phyloP scores from a whole-genome alignment of 495 filamentous ascomycete genomes.

The Annulohypoxylon bovei region DNA sequence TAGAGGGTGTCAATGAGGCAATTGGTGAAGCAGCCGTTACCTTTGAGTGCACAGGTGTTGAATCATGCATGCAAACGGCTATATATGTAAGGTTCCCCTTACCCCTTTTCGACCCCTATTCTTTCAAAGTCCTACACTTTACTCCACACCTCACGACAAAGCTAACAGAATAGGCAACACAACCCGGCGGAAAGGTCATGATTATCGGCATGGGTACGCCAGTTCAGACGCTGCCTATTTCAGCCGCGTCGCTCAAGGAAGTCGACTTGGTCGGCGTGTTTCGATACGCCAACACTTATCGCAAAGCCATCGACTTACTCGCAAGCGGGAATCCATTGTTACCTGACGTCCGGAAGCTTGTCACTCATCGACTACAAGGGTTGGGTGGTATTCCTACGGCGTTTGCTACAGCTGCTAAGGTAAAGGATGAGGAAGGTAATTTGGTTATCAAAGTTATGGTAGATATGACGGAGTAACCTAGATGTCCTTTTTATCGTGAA shows the following conservation, averaged over 20 bases:
- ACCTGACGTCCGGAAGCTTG: conserved; percentile 67
- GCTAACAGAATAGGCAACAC: conserved; percentile 61
- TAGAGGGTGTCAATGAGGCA: conserved; percentile 35
- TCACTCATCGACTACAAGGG: conserved; percentile 73
- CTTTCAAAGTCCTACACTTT: not conserved
- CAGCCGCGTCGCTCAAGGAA: conserved; percentile 86
- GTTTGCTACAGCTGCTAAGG: conserved; percentile 62
- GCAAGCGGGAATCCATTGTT: conserved; percentile 65
- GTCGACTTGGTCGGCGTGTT: conserved; percentile 93
- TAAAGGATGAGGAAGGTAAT: conserved; percentile 62
- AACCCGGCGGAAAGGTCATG: conserved; percentile 81
- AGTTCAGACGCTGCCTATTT: conserved; percentile 85
- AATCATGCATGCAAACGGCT: conserved; percentile 83
- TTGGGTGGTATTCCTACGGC: conserved; percentile 56
- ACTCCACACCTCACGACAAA: not conserved
- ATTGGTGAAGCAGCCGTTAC: conserved; percentile 75
- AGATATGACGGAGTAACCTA: conserved; percentile 53
- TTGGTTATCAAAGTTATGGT: conserved; percentile 66
- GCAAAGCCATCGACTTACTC: conserved; percentile 76
- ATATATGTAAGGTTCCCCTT: conserved; percentile 70
- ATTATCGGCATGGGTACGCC: conserved; percentile 96
- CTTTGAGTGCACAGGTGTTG: conserved; percentile 95
- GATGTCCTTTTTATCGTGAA: not conserved
- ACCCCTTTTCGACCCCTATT: not conserved
- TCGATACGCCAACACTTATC: conserved; percentile 87